Evolutionary conservation across 1,284 basidiomycete genomes (phyloP).

Genomic region (Omphalotus olearius): DNA sequence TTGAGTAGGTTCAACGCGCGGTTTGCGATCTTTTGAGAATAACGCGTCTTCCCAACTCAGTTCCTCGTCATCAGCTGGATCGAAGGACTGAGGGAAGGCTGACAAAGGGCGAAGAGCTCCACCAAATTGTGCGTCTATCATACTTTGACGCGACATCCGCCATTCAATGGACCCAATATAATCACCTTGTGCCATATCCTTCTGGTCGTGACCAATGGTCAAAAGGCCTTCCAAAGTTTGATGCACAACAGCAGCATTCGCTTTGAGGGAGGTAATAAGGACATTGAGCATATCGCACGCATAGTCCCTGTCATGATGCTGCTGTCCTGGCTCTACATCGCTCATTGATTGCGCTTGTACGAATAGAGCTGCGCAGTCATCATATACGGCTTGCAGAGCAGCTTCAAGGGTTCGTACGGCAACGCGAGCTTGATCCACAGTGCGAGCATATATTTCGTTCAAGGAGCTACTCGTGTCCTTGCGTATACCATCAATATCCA

Average conservation of each 20-base stretch:
- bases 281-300: constrained; percentile 45
- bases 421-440: constrained; percentile 59
- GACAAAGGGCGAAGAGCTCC: constrained; percentile 32
- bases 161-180: constrained; percentile 71
- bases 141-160: constrained; percentile 65
- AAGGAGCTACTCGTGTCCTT: constrained; percentile 38
- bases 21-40: neutral
- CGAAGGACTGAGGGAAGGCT: constrained; percentile 18
- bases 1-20: neutral
- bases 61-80: constrained; percentile 43
- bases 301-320: constrained; percentile 31
- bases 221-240: constrained; percentile 60
- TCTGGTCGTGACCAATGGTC: constrained; percentile 64
- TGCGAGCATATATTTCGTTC: constrained; percentile 51
- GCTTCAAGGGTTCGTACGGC: constrained; percentile 69
- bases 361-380: constrained; percentile 59
- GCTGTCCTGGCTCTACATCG: constrained; percentile 30
- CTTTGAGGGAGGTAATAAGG: constrained; percentile 44
- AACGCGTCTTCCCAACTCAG: constrained; percentile 62
- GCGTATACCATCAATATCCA: constrained; percentile 72
- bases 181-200: constrained; percentile 59
- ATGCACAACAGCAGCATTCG: constrained; percentile 50
- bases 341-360: constrained; percentile 50
- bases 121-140: constrained; percentile 46
- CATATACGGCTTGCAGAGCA: constrained; percentile 65